Evolutionary conservation across 768 basidiomycete genomes (phyloP).

Genomic region (Tulasnella calospora): DNA sequence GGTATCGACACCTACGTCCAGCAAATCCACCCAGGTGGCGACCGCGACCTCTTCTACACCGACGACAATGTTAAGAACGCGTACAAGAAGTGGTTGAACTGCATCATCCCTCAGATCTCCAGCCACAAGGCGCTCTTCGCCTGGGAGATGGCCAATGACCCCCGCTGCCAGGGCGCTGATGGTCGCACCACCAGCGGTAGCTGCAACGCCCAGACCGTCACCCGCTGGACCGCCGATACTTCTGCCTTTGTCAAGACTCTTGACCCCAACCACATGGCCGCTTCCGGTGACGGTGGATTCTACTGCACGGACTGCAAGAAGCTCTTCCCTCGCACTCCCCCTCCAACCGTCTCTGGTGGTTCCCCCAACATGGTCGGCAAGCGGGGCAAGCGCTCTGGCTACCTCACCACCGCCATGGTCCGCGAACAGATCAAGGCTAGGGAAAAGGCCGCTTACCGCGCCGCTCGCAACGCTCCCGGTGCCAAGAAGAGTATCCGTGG

Average conservation of each 20-base stretch:
- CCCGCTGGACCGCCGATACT: slow-evolving; percentile 51
- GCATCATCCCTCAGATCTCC: slow-evolving; percentile 5
- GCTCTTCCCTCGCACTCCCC: slow-evolving; percentile 42
- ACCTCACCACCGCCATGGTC: slow-evolving; percentile 47
- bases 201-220: slow-evolving; percentile 53
- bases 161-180: slow-evolving; percentile 18
- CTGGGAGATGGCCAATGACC: slow-evolving; percentile 28
- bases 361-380: slow-evolving; percentile 36
- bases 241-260: slow-evolving; percentile 44
- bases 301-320: slow-evolving; percentile 49
- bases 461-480: slow-evolving; percentile 32
- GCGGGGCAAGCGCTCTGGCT: slow-evolving; percentile 40
- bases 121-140: slow-evolving; percentile 23
- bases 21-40: slow-evolving; percentile 5
- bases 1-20: slow-evolving; percentile 28
- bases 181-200: not conserved
- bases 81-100: slow-evolving; percentile 22
- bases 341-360: slow-evolving; percentile 38
- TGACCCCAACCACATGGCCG: slow-evolving; percentile 61
- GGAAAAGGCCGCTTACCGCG: slow-evolving; percentile 41
- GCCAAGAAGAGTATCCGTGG: slow-evolving; percentile 43
- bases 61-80: slow-evolving; percentile 16
- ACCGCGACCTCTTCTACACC: slow-evolving; percentile 28
- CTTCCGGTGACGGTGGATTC: slow-evolving; percentile 62
- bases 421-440: slow-evolving; percentile 48